Percentiles rank a stretch among this genome's conserved stretches.
Evolutionary conservation across 2,329 filamentous ascomycete species (phyloP).

Genomic region (Penicillium sp.): DNA sequence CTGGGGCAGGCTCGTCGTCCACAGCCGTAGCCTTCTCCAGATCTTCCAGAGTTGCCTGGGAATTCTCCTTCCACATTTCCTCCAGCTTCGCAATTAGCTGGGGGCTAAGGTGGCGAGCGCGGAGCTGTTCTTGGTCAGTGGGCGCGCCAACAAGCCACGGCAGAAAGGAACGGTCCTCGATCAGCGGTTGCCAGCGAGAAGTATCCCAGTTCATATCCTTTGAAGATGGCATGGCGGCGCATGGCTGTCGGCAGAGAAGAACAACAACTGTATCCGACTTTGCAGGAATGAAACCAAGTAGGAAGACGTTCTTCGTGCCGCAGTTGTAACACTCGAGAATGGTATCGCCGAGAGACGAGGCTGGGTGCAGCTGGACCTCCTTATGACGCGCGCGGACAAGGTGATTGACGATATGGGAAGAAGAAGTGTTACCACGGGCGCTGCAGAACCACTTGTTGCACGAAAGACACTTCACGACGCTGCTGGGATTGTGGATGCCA

Average conservation of each 20-base stretch:
- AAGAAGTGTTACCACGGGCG: slow-evolving; percentile 90
- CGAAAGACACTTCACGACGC: slow-evolving; percentile 90
- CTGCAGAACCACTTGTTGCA: slow-evolving; percentile 99
- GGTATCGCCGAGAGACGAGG: slow-evolving; percentile 88
- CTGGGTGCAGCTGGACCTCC: slow-evolving; percentile 93
- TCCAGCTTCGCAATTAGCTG: slow-evolving; percentile 95
- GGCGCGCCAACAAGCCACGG: slow-evolving; percentile 87
- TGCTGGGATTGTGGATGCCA: slow-evolving; percentile 91
- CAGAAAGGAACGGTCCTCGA: slow-evolving; percentile 92
- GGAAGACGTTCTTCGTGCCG: slow-evolving; percentile 97
- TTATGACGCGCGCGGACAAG: slow-evolving; percentile 96
- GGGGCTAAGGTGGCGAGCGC: slow-evolving; percentile 84
- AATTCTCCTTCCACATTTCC: slow-evolving; percentile 97
- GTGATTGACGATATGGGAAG: slow-evolving; percentile 97
- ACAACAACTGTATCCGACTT: slow-evolving; percentile 99
- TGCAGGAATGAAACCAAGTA: slow-evolving; percentile 94
- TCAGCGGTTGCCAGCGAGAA: slow-evolving; percentile 93
- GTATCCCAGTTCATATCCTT: slow-evolving; percentile 99
- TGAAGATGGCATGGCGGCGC: slow-evolving; percentile 86
- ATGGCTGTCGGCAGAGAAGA: slow-evolving; percentile 91
- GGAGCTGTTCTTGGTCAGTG: slow-evolving; percentile 90
- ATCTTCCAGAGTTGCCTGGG: slow-evolving; percentile 79
- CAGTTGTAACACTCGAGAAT: slow-evolving; percentile 99
- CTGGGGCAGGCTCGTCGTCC: slow-evolving; percentile 91
- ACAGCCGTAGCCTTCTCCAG: slow-evolving; percentile 86